Evolutionary conservation across 208 protist genomes (phyloP).

Genomic region (Leptomonas seymouri): DNA sequence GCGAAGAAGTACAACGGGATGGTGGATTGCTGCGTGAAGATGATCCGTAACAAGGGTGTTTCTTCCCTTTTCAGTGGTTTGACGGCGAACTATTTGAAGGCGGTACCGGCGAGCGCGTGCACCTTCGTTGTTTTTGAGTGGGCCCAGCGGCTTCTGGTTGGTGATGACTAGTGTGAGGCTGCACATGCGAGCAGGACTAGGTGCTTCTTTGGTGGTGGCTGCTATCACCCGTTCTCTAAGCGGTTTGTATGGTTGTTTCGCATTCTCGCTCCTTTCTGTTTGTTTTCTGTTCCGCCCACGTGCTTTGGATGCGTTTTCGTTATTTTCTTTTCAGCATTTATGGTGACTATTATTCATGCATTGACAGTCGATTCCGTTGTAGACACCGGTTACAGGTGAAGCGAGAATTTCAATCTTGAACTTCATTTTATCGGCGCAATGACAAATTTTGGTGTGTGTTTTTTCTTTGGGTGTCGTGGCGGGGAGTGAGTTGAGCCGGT

Average conservation of each 20-base stretch:
- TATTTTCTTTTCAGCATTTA: not conserved
- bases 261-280: not conserved
- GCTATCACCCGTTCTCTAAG: too few species aligned
- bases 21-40: constrained; percentile 88
- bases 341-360: not conserved
- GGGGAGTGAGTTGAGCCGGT: too few species aligned
- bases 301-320: too few species aligned
- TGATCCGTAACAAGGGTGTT: constrained; percentile 75
- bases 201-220: too few species aligned
- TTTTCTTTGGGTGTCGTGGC: too few species aligned
- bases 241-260: not conserved
- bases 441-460: too few species aligned
- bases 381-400: too few species aligned
- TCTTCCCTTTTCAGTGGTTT: constrained; percentile 86
- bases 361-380: too few species aligned
- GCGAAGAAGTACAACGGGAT: constrained; percentile 80
- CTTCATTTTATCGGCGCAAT: too few species aligned
- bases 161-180: constrained; percentile 60
- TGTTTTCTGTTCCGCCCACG: not conserved
- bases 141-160: constrained; percentile 62
- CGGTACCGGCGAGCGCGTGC: constrained; percentile 78
- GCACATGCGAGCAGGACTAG: too few species aligned
- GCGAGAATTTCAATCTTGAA: too few species aligned
- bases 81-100: constrained; percentile 91
- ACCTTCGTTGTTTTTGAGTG: constrained; percentile 92